Conservation (phyloP, 768 basidiomycete species). For the Melanogaster broomeanus region DNA sequence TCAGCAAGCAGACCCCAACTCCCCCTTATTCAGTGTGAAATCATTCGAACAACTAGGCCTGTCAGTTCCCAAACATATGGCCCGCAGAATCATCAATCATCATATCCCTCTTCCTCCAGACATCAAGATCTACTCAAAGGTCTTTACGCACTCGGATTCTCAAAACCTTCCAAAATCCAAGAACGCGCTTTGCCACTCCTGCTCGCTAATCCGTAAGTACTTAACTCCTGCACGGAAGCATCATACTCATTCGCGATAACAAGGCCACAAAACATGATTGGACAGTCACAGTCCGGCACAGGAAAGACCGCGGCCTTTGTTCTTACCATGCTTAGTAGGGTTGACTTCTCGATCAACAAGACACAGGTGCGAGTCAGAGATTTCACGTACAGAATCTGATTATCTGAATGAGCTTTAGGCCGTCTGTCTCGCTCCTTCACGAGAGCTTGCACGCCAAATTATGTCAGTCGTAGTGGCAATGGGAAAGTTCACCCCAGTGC, state of each 20-base stretch:
- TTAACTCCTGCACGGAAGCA: neutral
- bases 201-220: slow-evolving; percentile 81
- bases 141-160: slow-evolving; percentile 92
- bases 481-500: slow-evolving; percentile 92
- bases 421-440: slow-evolving; percentile 94
- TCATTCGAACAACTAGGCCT: slow-evolving; percentile 95
- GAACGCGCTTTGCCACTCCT: slow-evolving; percentile 93
- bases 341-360: slow-evolving; percentile 80
- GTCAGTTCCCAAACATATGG: slow-evolving; percentile 47
- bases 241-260: slow-evolving; percentile 3
- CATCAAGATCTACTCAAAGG: slow-evolving; percentile 90
- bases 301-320: slow-evolving; percentile 99
- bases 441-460: slow-evolving; percentile 96
- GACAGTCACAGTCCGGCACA: slow-evolving; percentile 98
- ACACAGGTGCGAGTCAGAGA: slow-evolving; percentile 63
- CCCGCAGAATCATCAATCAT: neutral
- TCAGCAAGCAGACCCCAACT: slow-evolving; percentile 93
- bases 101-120: slow-evolving; percentile 39
- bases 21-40: slow-evolving; percentile 92
- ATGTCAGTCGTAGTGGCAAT: slow-evolving; percentile 92
- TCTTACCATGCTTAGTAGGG: slow-evolving; percentile 92
- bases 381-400: neutral
- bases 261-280: slow-evolving; percentile 98
- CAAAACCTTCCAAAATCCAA: slow-evolving; percentile 98
- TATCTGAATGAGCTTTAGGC: slow-evolving; percentile 52